Percentiles rank a stretch among this genome's conserved stretches.
Evolutionary conservation across 352 stramenopile genomes (phyloP).

Genomic region (Phytophthora capsici): DNA sequence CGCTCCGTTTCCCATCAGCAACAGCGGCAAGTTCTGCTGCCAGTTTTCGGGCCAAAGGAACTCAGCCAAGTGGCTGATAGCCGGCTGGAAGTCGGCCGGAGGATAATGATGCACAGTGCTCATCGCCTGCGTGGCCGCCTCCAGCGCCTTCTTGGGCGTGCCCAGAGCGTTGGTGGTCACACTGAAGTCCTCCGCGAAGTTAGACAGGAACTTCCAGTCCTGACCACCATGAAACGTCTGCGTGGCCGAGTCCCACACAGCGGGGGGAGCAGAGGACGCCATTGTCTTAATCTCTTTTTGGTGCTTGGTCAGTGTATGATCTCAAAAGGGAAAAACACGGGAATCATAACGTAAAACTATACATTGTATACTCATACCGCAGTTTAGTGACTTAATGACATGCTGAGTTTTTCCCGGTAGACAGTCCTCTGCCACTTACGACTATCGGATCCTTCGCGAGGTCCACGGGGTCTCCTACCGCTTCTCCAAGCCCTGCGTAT

Average conservation of each 20-base stretch:
- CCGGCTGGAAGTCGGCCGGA: conserved; percentile 90
- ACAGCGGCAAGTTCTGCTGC: conserved; percentile 64
- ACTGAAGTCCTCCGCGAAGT: conserved; percentile 92
- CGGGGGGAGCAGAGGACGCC: conserved; percentile 25
- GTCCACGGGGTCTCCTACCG: too few species aligned
- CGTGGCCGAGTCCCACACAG: conserved; percentile 82
- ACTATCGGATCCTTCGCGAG: too few species aligned
- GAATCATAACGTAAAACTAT: too few species aligned
- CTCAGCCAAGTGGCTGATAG: conserved; percentile 86
- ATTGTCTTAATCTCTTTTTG: conserved; percentile 1
- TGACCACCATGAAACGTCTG: conserved; percentile 93
- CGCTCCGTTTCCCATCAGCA: conserved; percentile 86
- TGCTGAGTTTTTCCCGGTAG: not conserved
- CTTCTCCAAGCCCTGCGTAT: conserved; percentile 2
- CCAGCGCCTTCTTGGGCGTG: conserved; percentile 74
- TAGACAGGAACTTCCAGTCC: conserved; percentile 91
- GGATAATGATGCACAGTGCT: conserved; percentile 91
- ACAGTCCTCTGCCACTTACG: too few species aligned
- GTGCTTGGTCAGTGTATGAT: conserved; percentile 9
- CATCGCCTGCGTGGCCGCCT: conserved; percentile 73
- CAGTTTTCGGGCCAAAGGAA: conserved; percentile 82
- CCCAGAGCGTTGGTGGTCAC: conserved; percentile 91
- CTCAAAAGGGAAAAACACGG: not conserved
- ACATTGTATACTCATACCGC: too few species aligned
- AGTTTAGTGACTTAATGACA: too few species aligned